These are phyloP conservation scores for Jimgerdemannia flammicorona DNA, from an alignment of 192 early-diverging fungal species.

Conservation along the genomic window DNA sequence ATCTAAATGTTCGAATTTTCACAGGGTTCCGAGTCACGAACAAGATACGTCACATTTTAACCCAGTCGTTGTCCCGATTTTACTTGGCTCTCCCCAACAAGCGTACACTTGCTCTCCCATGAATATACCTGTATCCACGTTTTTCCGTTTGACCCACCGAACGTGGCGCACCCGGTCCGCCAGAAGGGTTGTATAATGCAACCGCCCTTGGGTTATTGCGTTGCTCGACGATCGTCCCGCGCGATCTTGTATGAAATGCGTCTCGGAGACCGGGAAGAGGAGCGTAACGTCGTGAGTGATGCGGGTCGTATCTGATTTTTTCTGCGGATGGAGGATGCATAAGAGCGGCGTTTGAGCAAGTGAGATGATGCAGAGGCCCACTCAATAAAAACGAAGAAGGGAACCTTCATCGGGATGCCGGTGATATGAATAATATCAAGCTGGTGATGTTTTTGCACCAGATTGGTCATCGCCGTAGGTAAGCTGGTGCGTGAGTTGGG, in stretches of 20 bases:
- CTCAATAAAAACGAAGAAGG: too few species aligned
- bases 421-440: conserved; percentile 9
- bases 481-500: not conserved
- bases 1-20: not conserved
- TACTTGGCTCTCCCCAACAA: not conserved
- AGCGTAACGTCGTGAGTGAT: not conserved
- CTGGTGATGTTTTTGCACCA: conserved; percentile 10
- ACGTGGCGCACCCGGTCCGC: not conserved
- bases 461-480: conserved; percentile 15
- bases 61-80: not conserved
- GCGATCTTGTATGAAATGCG: not conserved
- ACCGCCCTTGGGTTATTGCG: not conserved
- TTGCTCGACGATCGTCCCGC: not conserved
- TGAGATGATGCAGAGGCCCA: not conserved
- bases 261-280: not conserved
- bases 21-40: too few species aligned
- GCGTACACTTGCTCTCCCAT: not conserved
- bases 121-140: not conserved
- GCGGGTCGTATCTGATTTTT: not conserved
- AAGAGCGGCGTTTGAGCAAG: not conserved
- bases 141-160: not conserved
- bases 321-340: not conserved
- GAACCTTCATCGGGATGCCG: conserved; percentile 27
- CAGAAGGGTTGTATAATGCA: not conserved
- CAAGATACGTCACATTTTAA: too few species aligned